A percentile compares a stretch with the other conserved stretches of the same genome.
Evolutionary conservation across 2,329 filamentous ascomycete genomes (phyloP).

Genomic region (Arthrinium phaeospermum): DNA sequence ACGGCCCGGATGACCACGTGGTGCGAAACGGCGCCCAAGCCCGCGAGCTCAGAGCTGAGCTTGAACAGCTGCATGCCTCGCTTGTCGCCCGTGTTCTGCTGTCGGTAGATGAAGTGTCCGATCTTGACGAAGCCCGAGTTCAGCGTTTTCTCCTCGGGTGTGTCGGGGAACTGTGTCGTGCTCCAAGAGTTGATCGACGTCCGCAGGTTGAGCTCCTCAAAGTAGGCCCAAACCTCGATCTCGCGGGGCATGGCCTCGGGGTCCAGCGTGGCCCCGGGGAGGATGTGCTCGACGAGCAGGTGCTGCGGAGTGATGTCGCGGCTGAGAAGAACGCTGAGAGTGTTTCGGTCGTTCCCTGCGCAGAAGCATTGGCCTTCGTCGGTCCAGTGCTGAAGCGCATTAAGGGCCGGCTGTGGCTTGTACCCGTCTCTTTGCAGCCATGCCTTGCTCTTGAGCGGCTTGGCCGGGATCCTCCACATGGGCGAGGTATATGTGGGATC

Average conservation of each 20-base stretch:
- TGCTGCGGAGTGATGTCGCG: constrained; percentile 68
- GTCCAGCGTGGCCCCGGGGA: constrained; percentile 64
- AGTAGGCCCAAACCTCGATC: constrained; percentile 72
- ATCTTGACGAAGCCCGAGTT: constrained; percentile 60
- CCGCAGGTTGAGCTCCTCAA: constrained; percentile 52
- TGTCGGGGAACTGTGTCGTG: constrained; percentile 45
- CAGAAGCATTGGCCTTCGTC: constrained; percentile 92
- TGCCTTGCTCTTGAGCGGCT: constrained; percentile 32
- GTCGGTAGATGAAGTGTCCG: constrained; percentile 60
- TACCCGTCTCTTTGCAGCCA: constrained; percentile 36
- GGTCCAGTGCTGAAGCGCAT: constrained; percentile 72
- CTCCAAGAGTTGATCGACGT: constrained; percentile 51
- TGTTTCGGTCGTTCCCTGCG: constrained; percentile 55
- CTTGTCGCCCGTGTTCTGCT: constrained; percentile 46
- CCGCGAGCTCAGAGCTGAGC: constrained; percentile 55
- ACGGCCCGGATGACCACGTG: constrained; percentile 60
- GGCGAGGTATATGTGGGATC: constrained; percentile 66
- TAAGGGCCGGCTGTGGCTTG: constrained; percentile 45
- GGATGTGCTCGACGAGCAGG: constrained; percentile 75
- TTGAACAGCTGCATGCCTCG: constrained; percentile 56
- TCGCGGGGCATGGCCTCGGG: constrained; percentile 67
- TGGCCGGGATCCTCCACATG: constrained; percentile 50
- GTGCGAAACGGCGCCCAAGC: constrained; percentile 54
- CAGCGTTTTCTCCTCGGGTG: constrained; percentile 34
- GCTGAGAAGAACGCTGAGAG: constrained; percentile 62